Percentiles rank a stretch among this genome's conserved stretches.
Conservation (phyloP, 225 moss, liverwort and hornwort species). For the Marchantia polymorpha region DNA sequence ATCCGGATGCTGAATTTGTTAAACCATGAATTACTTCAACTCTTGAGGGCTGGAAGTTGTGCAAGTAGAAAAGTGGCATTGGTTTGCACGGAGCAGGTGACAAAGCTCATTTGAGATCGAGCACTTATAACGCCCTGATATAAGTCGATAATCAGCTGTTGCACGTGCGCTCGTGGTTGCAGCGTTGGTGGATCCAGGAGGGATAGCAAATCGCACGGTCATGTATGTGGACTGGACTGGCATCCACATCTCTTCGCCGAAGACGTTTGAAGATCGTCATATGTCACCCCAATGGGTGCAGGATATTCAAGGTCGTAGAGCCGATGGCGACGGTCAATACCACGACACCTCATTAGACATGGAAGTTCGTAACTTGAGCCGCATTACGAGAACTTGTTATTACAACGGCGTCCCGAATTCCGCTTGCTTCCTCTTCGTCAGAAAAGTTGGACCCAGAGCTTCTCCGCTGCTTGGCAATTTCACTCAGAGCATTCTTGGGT, state of each 20-base stretch:
- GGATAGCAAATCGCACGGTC: constrained; percentile 39
- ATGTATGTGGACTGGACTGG: constrained; percentile 51
- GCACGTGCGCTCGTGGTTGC: too few relatives aligned
- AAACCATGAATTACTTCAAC: too few relatives aligned
- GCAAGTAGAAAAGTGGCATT: too few relatives aligned
- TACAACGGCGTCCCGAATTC: constrained; percentile 29
- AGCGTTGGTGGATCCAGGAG: constrained; percentile 17
- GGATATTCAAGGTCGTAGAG: constrained; percentile 15
- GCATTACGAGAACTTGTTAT: constrained; percentile 8
- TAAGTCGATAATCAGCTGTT: too few relatives aligned
- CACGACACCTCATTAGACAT: constrained; percentile 26
- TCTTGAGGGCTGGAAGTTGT: too few relatives aligned
- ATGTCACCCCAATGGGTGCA: constrained; percentile 19
- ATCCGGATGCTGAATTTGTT: too few relatives aligned
- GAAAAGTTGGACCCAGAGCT: constrained; percentile 20
- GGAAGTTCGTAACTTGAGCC: not conserved
- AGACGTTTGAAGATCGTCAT: not conserved
- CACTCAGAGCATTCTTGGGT: constrained; percentile 19
- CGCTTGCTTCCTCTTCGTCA: constrained; percentile 34
- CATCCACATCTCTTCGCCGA: constrained; percentile 15
- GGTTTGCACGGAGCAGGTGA: too few relatives aligned
- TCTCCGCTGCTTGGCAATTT: constrained; percentile 2
- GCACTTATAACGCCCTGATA: too few relatives aligned
- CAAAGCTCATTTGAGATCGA: too few relatives aligned
- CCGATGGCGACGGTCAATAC: constrained; percentile 33